phyloP scores from a whole-genome alignment of 768 basidiomycete species.

The Russula sp. region DNA sequence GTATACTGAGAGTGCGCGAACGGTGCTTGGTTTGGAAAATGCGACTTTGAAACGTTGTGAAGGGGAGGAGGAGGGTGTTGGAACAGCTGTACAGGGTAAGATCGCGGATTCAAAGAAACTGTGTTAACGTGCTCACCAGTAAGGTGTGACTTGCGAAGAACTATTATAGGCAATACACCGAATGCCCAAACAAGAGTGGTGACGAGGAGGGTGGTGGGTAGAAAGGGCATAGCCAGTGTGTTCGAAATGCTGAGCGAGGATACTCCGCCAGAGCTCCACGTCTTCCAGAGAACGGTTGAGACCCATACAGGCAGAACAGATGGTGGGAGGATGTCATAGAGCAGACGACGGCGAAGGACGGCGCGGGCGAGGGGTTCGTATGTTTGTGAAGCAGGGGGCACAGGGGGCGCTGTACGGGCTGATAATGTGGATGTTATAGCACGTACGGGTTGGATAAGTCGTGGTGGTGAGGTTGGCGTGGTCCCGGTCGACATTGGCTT shows the following conservation, averaged over 20 bases:
- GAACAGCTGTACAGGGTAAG: constrained; percentile 35
- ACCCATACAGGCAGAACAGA: constrained; percentile 46
- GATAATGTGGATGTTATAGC: constrained; percentile 36
- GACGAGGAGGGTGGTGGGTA: constrained; percentile 35
- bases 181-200: constrained; percentile 43
- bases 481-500: background rate
- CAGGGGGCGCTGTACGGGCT: constrained; percentile 45
- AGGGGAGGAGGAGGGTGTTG: constrained; percentile 48
- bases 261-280: constrained; percentile 41
- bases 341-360: constrained; percentile 55
- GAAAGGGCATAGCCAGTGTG: constrained; percentile 37
- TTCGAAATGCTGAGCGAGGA: constrained; percentile 32
- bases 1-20: constrained; percentile 43
- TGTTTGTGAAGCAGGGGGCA: constrained; percentile 51
- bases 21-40: constrained; percentile 42
- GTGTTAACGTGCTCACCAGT: constrained; percentile 42
- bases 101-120: background rate
- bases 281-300: constrained; percentile 36
- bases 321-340: constrained; percentile 46
- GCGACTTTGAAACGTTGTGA: constrained; percentile 42
- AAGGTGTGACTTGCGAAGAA: constrained; percentile 54
- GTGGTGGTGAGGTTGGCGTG: constrained; percentile 23
- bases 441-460: constrained; percentile 33
- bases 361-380: constrained; percentile 65
- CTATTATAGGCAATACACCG: constrained; percentile 50